phyloP scores from a whole-genome alignment of 2,329 filamentous ascomycete species.

The Emmonsiellopsis sp. region DNA sequence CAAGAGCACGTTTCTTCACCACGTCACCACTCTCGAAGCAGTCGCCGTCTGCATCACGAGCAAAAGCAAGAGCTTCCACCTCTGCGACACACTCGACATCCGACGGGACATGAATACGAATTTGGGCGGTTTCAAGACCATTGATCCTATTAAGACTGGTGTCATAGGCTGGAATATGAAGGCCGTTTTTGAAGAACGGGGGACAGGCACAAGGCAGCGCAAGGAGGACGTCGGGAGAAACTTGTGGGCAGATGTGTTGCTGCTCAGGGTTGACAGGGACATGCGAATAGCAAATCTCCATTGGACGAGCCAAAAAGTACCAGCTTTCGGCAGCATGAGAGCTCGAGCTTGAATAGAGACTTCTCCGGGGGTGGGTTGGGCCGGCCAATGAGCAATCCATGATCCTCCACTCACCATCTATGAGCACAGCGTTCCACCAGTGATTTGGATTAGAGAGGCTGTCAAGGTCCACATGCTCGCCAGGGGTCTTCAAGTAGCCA shows the following conservation, averaged over 20 bases:
- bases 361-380: slow-evolving; percentile 76
- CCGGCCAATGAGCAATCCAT: slow-evolving; percentile 90
- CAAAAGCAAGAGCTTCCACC: slow-evolving; percentile 74
- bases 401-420: slow-evolving; percentile 92
- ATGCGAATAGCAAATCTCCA: slow-evolving; percentile 91
- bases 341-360: slow-evolving; percentile 63
- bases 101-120: slow-evolving; percentile 76
- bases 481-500: slow-evolving; percentile 84
- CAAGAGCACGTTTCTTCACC: slow-evolving; percentile 73
- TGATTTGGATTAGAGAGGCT: slow-evolving; percentile 84
- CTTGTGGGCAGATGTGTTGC: slow-evolving; percentile 84
- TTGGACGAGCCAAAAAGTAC: slow-evolving; percentile 87
- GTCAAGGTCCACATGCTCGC: slow-evolving; percentile 70
- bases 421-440: slow-evolving; percentile 92
- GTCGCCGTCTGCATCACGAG: slow-evolving; percentile 79
- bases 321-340: slow-evolving; percentile 68
- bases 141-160: slow-evolving; percentile 79
- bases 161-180: slow-evolving; percentile 82
- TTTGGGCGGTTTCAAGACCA: slow-evolving; percentile 83
- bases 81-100: slow-evolving; percentile 91
- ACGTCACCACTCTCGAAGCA: slow-evolving; percentile 85
- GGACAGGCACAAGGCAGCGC: slow-evolving; percentile 80
- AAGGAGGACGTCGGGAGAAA: slow-evolving; percentile 75
- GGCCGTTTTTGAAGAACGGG: slow-evolving; percentile 70
- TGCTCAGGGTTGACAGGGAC: slow-evolving; percentile 78